Evolutionary conservation across 768 basidiomycete species (phyloP).

Genomic region (Pisolithus microcarpus): DNA sequence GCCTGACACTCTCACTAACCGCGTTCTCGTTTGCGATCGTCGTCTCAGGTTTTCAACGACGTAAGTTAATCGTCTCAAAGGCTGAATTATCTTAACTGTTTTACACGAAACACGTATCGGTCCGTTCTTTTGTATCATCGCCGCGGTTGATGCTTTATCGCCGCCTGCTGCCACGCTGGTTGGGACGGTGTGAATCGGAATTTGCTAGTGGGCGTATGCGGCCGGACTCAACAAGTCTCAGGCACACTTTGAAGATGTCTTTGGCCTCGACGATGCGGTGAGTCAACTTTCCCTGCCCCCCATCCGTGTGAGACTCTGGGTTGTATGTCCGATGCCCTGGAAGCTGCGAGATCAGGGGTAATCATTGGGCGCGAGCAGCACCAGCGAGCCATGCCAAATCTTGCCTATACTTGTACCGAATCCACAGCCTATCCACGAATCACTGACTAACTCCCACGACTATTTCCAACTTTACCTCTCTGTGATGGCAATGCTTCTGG

Average conservation of each 20-base stretch:
- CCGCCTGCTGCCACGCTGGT: too few relatives aligned
- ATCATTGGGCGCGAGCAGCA: too few relatives aligned
- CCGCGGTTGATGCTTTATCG: not conserved
- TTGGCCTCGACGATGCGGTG: conserved; percentile 64
- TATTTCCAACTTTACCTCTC: not conserved
- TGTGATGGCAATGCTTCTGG: not conserved
- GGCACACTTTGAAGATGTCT: conserved; percentile 61
- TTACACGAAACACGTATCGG: not conserved
- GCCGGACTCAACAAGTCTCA: conserved; percentile 51
- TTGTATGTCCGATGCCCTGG: not conserved
- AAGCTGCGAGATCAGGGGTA: too few relatives aligned
- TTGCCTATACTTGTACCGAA: not conserved
- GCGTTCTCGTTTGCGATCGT: not conserved
- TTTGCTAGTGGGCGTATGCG: conserved; percentile 56
- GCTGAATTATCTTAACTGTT: not conserved
- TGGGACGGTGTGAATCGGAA: not conserved
- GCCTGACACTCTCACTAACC: not conserved
- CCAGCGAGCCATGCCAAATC: not conserved
- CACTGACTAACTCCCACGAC: not conserved
- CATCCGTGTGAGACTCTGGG: not conserved
- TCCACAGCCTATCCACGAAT: not conserved
- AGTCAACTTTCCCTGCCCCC: conserved; percentile 3
- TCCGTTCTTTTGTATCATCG: not conserved
- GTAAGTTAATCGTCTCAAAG: conserved; percentile 8
- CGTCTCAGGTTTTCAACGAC: conserved; percentile 24